Conservation (phyloP, 805 yeast species). For the Candida germanica region DNA sequence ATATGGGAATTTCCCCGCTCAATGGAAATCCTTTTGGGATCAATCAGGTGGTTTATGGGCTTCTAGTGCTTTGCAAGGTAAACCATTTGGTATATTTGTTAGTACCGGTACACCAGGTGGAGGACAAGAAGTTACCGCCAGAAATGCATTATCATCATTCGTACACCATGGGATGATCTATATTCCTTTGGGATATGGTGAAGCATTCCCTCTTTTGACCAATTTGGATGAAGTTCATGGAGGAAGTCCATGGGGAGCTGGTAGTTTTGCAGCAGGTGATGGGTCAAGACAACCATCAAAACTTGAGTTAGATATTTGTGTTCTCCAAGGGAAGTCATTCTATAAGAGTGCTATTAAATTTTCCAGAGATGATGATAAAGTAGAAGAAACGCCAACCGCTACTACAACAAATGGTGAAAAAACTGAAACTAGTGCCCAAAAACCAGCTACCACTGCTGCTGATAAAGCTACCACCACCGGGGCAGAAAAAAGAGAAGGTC, state of each 20-base stretch:
- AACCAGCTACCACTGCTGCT: conserved; percentile 3
- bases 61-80: conserved; percentile 63
- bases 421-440: conserved; percentile 1
- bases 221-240: conserved; percentile 71
- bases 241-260: conserved; percentile 87
- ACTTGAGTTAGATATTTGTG: conserved; percentile 63
- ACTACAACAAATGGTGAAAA: background rate
- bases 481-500: conserved; percentile 10
- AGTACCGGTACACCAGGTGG: conserved; percentile 78
- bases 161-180: conserved; percentile 77
- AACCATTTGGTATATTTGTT: conserved; percentile 71
- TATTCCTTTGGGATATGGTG: conserved; percentile 73
- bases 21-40: conserved; percentile 78
- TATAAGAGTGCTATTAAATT: conserved; percentile 18
- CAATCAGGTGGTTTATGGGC: conserved; percentile 78
- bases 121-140: conserved; percentile 72
- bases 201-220: conserved; percentile 33
- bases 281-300: conserved; percentile 68
- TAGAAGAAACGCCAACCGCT: background rate
- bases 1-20: conserved; percentile 74
- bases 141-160: conserved; percentile 57
- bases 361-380: conserved; percentile 3
- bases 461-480: conserved; percentile 5
- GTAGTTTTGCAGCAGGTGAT: conserved; percentile 69
- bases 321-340: conserved; percentile 66